Base-by-base conservation (phyloP, 768 basidiomycete species). In the Hemileccinum rubropunctum region DNA sequence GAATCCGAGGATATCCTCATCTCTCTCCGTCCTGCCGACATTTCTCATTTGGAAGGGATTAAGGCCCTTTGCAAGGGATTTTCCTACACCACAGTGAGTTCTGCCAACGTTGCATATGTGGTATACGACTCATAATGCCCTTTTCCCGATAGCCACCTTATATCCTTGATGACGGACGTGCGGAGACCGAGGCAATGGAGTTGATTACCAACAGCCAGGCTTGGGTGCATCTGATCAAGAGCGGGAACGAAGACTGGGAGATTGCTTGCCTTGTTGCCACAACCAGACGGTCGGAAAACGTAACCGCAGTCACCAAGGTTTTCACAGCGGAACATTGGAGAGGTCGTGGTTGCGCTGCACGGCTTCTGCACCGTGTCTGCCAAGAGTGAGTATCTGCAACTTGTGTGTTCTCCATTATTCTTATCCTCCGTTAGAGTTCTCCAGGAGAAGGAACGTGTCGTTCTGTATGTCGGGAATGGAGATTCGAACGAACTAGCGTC, bases 251-350 rank as follows among this genome's bases (percentile, higher is more conserved):
- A 46, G 43, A 52, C 0, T 54, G 66, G 40, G 73, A 76, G 23
- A 74, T 83, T 18, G 83, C 86, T 0, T 87, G 76, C 17, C 79
- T 90, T 35, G 83, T 83, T 6, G 86, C 86, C 14, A 79, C 77
- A 26, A 86, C 87, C 8, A 73, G 89, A 11, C 79, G 81, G 51
- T 81, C 74, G 21, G 71, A 74, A 1, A 72, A 58, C 5, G 75
- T 84, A 21, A 79, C 81, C 3, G 78, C 83, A 0, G 80, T 91
- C 39, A 84, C 84, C 34, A 90, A 91, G 63, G 87, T 90, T 1
- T 84, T 72, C 60, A 90, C 88, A 0, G 69, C 74, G 41, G 71
- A 78, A 0, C 33, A 57, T 2, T 84, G 78, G 75, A 72, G 83
- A 38, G 62, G 75, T 0, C 68, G 61, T 1, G 78, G 82, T 4